These are phyloP conservation scores for Ostreobium quekettii DNA, from an alignment of 139 green algal genomes.

Conservation along the genomic window DNA sequence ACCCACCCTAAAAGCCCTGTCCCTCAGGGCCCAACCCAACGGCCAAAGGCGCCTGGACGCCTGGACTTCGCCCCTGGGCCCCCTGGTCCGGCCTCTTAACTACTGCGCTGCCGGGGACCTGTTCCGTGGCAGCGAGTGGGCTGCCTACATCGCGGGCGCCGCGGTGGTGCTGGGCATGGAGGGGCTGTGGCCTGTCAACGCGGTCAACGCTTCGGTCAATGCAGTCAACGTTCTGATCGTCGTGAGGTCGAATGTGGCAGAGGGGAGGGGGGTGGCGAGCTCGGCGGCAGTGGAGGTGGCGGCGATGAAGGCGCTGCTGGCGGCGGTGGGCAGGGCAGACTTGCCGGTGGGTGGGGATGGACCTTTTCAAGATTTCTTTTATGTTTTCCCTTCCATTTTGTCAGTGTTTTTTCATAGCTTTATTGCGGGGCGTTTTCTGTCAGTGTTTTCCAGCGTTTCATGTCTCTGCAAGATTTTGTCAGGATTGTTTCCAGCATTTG, in stretches of 20 bases:
- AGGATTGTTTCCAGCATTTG: no score
- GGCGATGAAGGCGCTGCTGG: slow-evolving; percentile 59
- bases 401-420: no score
- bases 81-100: not conserved
- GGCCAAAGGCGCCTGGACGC: no score
- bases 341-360: no score
- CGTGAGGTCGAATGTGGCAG: slow-evolving; percentile 69
- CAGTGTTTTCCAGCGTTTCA: no score
- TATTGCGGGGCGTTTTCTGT: no score
- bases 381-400: no score
- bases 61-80: not conserved
- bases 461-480: no score
- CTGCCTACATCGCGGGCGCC: slow-evolving; percentile 79
- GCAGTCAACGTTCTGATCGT: slow-evolving; percentile 56
- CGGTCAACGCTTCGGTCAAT: slow-evolving; percentile 1
- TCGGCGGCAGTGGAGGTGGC: slow-evolving; percentile 90
- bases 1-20: no score
- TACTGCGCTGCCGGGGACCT: slow-evolving; percentile 7
- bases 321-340: slow-evolving; percentile 37
- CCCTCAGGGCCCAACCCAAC: no score
- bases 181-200: slow-evolving; percentile 23
- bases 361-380: no score
- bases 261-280: slow-evolving; percentile 86
- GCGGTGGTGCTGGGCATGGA: slow-evolving; percentile 77
- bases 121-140: slow-evolving; percentile 48